Conservation (phyloP, 495 filamentous ascomycete species). For the Xylaria intraflava region DNA sequence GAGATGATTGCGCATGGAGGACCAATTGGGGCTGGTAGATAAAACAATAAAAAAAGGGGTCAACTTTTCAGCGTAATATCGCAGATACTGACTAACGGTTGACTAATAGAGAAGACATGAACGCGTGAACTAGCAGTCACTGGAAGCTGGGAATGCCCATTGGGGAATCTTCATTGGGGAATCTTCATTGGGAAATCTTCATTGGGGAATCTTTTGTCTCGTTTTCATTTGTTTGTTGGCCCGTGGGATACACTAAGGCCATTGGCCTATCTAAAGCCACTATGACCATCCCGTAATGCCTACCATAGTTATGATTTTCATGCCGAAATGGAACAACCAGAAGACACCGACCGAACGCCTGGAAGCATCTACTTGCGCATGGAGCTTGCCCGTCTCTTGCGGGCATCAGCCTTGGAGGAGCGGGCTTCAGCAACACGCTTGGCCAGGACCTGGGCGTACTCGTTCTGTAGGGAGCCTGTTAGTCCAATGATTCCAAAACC, state of each 20-base stretch:
- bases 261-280: slow-evolving; percentile 19
- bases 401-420: slow-evolving; percentile 78
- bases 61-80: slow-evolving; percentile 14
- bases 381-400: slow-evolving; percentile 92
- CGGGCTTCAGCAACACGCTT: slow-evolving; percentile 95
- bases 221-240: slow-evolving; percentile 20
- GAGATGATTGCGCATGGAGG: slow-evolving; percentile 9
- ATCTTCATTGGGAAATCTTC: slow-evolving; percentile 12
- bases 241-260: slow-evolving; percentile 25
- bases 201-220: slow-evolving; percentile 26
- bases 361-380: slow-evolving; percentile 73
- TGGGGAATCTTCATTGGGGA: too few relatives aligned
- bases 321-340: slow-evolving; percentile 32
- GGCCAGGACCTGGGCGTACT: slow-evolving; percentile 88
- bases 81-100: too few relatives aligned
- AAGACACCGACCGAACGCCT: slow-evolving; percentile 39
- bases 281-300: slow-evolving; percentile 22
- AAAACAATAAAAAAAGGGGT: slow-evolving; percentile 3
- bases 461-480: slow-evolving; percentile 55
- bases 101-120: background rate
- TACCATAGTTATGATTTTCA: slow-evolving; percentile 26
- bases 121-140: background rate
- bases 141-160: too few relatives aligned
- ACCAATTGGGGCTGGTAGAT: slow-evolving; percentile 12
- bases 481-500: slow-evolving; percentile 5